Percentiles rank a stretch among this genome's conserved stretches.
phyloP scores from a whole-genome alignment of 2,329 filamentous ascomycete species.

The Trichophyton benhamiae region DNA sequence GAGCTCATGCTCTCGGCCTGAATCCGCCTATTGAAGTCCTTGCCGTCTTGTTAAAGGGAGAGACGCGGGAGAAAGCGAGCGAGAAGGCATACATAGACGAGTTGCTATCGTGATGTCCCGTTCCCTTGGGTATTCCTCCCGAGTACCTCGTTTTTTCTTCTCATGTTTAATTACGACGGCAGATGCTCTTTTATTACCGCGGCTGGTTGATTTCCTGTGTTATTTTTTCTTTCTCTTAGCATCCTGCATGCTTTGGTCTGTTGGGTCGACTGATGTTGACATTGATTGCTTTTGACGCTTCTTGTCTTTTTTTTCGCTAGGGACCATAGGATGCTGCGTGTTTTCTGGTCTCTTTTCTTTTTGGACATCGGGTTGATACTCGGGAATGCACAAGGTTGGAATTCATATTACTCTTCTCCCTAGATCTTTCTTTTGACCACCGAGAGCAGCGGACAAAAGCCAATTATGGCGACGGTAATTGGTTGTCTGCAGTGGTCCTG shows the following conservation, averaged over 20 bases:
- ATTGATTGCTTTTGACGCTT: neutral
- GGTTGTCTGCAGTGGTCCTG: neutral
- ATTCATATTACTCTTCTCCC: neutral
- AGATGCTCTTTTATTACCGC: neutral
- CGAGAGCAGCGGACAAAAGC: too few species aligned
- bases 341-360: neutral
- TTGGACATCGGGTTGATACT: neutral
- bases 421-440: neutral
- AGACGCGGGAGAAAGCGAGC: slow-evolving; percentile 34
- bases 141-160: neutral
- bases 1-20: slow-evolving; percentile 71
- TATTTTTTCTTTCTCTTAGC: too few species aligned
- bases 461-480: neutral
- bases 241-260: neutral
- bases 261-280: neutral
- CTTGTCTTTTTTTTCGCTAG: neutral
- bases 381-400: neutral
- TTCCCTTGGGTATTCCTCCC: neutral
- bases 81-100: slow-evolving; percentile 67
- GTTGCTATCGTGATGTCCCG: slow-evolving; percentile 20
- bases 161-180: neutral
- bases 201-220: neutral
- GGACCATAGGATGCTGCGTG: neutral
- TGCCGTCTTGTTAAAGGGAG: slow-evolving; percentile 65
- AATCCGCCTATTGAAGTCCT: slow-evolving; percentile 82